Evolutionary conservation across 2,329 filamentous ascomycete species (phyloP).

Genomic region (Seiridium unicorne): DNA sequence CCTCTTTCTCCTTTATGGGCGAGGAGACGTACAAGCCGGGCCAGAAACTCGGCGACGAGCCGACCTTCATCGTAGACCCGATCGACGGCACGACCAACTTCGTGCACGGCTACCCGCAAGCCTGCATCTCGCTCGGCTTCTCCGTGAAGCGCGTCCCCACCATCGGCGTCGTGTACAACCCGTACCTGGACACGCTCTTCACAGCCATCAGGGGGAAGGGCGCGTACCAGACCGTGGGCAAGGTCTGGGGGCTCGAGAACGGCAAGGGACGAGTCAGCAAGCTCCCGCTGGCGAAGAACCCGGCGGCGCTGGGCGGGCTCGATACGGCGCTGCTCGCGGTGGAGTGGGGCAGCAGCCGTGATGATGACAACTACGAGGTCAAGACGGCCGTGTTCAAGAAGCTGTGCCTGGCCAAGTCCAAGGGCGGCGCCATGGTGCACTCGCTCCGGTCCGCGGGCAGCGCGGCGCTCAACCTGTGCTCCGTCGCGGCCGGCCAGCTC

Average conservation of each 20-base stretch:
- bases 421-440: constrained; percentile 75
- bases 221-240: constrained; percentile 53
- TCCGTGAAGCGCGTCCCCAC: constrained; percentile 59
- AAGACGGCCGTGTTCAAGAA: constrained; percentile 66
- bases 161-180: constrained; percentile 79
- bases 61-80: constrained; percentile 79
- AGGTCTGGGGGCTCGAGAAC: constrained; percentile 35
- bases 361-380: constrained; percentile 68
- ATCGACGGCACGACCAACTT: constrained; percentile 85
- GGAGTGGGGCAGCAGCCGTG: constrained; percentile 71
- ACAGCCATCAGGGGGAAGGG: constrained; percentile 68
- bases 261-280: constrained; percentile 32
- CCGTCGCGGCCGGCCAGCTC: constrained; percentile 67
- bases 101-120: constrained; percentile 71
- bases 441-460: constrained; percentile 68
- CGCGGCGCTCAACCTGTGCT: constrained; percentile 73
- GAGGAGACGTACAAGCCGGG: constrained; percentile 76
- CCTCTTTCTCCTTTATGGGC: constrained; percentile 64
- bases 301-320: constrained; percentile 59
- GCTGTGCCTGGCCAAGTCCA: constrained; percentile 55
- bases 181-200: constrained; percentile 68
- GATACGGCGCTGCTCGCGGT: constrained; percentile 63
- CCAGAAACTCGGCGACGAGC: constrained; percentile 57
- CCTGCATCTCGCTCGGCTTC: constrained; percentile 75
- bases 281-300: constrained; percentile 45